Evolutionary conservation across 75 land plant species (phyloP).

Genomic region (Pinus tabuliformis): DNA sequence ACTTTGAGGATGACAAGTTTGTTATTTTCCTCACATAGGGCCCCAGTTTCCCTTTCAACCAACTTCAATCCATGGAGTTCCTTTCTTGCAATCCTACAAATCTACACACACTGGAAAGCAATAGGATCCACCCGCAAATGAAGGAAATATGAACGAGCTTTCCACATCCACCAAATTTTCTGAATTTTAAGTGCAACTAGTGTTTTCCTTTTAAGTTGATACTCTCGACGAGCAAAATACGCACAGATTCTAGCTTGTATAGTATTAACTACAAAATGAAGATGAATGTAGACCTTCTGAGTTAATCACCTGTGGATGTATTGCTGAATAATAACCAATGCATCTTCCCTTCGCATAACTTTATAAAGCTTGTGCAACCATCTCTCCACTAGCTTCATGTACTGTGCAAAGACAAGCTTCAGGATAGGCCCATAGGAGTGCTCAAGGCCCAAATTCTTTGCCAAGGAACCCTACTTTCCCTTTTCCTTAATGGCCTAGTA

Average conservation of each 20-base stretch:
- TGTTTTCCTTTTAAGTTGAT: conserved; percentile 18
- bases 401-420: too few species aligned
- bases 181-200: conserved; percentile 39
- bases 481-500: too few species aligned
- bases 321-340: conserved; percentile 75
- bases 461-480: too few species aligned
- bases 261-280: conserved; percentile 41
- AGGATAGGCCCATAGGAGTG: too few species aligned
- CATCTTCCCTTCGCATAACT: conserved; percentile 19
- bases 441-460: too few species aligned
- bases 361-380: too few species aligned
- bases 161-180: conserved; percentile 79
- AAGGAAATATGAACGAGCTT: conserved; percentile 34
- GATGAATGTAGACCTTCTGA: conserved; percentile 31
- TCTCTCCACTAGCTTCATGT: too few species aligned
- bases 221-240: conserved; percentile 45
- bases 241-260: conserved; percentile 74
- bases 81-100: conserved; percentile 64
- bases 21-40: conserved; percentile 78
- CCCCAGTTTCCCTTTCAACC: conserved; percentile 96
- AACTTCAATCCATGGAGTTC: conserved; percentile 68
- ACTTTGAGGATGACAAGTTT: conserved; percentile 88
- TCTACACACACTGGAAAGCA: conserved; percentile 83
- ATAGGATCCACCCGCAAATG: conserved; percentile 43
- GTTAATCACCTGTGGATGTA: conserved; percentile 56